These are phyloP conservation scores for Hericium rajendrae DNA, from an alignment of 768 basidiomycete species.

Conservation along the genomic window DNA sequence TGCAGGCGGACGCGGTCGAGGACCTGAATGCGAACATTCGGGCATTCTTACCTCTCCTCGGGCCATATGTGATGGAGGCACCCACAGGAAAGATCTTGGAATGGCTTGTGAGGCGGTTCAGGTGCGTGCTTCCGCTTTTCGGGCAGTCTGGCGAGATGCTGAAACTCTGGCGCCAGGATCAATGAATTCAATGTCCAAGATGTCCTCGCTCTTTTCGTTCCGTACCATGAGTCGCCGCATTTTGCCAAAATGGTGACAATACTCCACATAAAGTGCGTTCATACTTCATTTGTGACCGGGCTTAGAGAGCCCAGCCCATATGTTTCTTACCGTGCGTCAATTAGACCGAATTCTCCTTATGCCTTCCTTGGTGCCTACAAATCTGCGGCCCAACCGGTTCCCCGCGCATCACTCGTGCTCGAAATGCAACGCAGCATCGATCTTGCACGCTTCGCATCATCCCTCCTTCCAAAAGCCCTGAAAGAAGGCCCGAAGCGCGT, in stretches of 20 bases:
- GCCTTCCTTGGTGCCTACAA: constrained; percentile 68
- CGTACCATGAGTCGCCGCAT: constrained; percentile 91
- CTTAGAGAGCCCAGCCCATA: not conserved
- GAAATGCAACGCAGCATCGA: constrained; percentile 68
- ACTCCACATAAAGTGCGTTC: constrained; percentile 58
- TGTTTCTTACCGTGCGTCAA: not conserved
- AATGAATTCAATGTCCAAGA: constrained; percentile 87
- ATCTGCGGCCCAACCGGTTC: constrained; percentile 64
- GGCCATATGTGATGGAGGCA: constrained; percentile 72
- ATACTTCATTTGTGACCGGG: not conserved
- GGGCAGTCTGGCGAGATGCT: not conserved
- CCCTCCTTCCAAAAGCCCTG: constrained; percentile 53
- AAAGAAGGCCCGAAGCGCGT: constrained; percentile 42
- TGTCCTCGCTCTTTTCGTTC: constrained; percentile 74
- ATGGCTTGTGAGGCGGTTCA: constrained; percentile 90
- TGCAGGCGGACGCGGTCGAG: constrained; percentile 49
- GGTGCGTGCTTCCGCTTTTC: constrained; percentile 36
- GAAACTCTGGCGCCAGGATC: constrained; percentile 39
- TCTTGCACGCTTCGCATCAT: constrained; percentile 61
- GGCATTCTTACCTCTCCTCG: constrained; percentile 58
- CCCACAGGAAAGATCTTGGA: constrained; percentile 81
- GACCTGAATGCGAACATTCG: constrained; percentile 54
- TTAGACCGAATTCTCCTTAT: constrained; percentile 53
- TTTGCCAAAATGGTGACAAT: constrained; percentile 91
- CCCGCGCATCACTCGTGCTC: constrained; percentile 61